Conservation (phyloP, 306 rosid species). For the Hylodesmum podocarpum region DNA sequence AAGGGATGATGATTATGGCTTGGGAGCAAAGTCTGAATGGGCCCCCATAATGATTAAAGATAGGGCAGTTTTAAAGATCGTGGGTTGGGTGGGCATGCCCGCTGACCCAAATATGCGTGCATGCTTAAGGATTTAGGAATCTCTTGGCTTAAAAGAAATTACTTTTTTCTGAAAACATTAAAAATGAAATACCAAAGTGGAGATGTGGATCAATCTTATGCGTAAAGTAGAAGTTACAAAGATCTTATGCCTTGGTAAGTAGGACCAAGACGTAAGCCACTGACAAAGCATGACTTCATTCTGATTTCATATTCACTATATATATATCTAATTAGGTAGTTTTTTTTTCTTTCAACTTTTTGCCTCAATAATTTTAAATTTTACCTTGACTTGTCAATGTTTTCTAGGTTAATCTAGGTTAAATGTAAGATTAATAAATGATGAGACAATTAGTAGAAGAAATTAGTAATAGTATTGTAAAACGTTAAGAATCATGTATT, state of each 20-base stretch:
- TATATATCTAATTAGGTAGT: not conserved
- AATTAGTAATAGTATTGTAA: not conserved
- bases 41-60: conserved; percentile 65
- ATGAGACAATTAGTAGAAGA: not conserved
- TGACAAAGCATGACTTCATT: conserved; percentile 86
- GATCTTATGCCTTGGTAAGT: conserved; percentile 46
- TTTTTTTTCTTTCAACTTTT: not conserved
- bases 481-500: not conserved
- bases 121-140: conserved; percentile 45
- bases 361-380: not conserved
- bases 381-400: not conserved
- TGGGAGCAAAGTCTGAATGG: conserved; percentile 77
- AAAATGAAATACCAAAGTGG: conserved; percentile 37
- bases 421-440: not conserved
- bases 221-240: conserved; percentile 76
- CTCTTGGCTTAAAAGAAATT: conserved; percentile 34
- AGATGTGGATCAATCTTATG: conserved; percentile 47
- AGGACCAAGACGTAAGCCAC: conserved; percentile 54
- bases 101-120: conserved; percentile 58
- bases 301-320: conserved; percentile 26
- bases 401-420: too few relatives aligned
- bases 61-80: conserved; percentile 56
- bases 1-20: conserved; percentile 79
- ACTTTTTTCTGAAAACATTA: conserved; percentile 34
- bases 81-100: conserved; percentile 73